phyloP scores from a whole-genome alignment of 306 rosid species.

The Alnus rubra region DNA sequence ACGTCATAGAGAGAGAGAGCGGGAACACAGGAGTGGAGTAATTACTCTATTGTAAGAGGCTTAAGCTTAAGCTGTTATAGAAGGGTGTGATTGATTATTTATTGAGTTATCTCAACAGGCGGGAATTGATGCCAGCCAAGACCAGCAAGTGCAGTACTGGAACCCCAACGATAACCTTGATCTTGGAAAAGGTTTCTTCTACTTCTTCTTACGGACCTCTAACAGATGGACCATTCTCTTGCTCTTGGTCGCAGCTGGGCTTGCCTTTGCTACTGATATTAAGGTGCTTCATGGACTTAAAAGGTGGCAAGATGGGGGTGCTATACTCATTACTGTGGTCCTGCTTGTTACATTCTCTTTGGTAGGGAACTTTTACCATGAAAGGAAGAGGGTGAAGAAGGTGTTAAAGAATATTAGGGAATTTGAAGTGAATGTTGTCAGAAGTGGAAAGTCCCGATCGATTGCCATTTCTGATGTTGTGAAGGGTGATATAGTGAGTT shows the following conservation, averaged over 20 bases:
- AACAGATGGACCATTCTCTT: slow-evolving; percentile 33
- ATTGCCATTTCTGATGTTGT: slow-evolving; percentile 32
- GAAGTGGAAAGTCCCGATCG: background rate
- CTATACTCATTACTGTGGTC: slow-evolving; percentile 35
- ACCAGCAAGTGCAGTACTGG: background rate
- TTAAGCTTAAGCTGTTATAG: too few species aligned
- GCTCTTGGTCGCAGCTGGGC: slow-evolving; percentile 39
- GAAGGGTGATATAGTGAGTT: slow-evolving; percentile 42
- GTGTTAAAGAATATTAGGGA: slow-evolving; percentile 24
- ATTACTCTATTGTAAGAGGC: too few species aligned
- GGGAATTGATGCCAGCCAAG: background rate
- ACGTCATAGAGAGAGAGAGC: too few species aligned
- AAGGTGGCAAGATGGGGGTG: slow-evolving; percentile 70
- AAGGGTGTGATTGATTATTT: background rate
- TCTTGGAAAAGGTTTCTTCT: slow-evolving; percentile 28
- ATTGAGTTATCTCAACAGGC: background rate
- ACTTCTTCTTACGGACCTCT: slow-evolving; percentile 27
- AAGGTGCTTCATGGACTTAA: slow-evolving; percentile 42
- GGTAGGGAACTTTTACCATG: slow-evolving; percentile 22
- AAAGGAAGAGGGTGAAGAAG: slow-evolving; percentile 30
- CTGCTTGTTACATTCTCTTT: slow-evolving; percentile 42
- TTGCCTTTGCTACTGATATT: slow-evolving; percentile 45
- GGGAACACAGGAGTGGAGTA: too few species aligned
- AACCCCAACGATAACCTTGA: background rate
- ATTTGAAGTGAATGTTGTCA: slow-evolving; percentile 32